A percentile compares a stretch with the other conserved stretches of the same genome.
phyloP scores from a whole-genome alignment of 345 rosid genomes.

The Cardiospermum halicacabum region DNA sequence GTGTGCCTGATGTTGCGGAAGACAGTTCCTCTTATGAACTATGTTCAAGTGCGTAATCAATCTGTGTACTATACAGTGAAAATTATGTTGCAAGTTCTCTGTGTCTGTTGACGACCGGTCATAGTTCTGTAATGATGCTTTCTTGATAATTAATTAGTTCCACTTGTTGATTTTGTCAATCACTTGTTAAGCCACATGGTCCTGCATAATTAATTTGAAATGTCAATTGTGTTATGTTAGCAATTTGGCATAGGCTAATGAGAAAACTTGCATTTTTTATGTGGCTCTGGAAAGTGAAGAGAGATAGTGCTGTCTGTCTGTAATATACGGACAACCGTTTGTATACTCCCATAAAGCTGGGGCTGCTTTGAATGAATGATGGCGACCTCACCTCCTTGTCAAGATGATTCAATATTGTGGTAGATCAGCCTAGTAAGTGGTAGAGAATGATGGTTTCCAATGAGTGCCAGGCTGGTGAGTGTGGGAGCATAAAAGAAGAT shows the following conservation, averaged over 20 bases:
- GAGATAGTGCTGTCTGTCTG: not conserved
- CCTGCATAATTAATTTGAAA: not conserved
- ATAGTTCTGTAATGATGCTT: conserved; percentile 1
- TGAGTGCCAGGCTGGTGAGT: no score
- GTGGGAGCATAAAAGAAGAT: no score
- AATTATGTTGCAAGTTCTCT: conserved; percentile 2
- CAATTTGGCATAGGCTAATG: no score
- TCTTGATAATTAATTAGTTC: not conserved
- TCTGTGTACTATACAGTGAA: not conserved
- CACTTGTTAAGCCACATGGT: not conserved
- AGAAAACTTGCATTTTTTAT: not conserved
- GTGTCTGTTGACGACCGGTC: not conserved
- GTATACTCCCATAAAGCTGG: no score
- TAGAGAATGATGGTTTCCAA: no score
- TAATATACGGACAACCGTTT: not conserved
- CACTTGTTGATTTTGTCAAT: not conserved
- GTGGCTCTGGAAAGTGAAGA: not conserved
- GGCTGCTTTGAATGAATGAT: no score
- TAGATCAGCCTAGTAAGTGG: no score
- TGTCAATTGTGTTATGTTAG: not conserved
- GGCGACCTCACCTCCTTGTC: no score
- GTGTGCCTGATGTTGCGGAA: conserved; percentile 92
- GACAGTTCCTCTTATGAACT: conserved; percentile 87
- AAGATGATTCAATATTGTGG: no score
- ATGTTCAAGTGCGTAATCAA: conserved; percentile 66